Conservation (phyloP, 2,329 filamentous ascomycete species). For the Monosporascus sp. region DNA sequence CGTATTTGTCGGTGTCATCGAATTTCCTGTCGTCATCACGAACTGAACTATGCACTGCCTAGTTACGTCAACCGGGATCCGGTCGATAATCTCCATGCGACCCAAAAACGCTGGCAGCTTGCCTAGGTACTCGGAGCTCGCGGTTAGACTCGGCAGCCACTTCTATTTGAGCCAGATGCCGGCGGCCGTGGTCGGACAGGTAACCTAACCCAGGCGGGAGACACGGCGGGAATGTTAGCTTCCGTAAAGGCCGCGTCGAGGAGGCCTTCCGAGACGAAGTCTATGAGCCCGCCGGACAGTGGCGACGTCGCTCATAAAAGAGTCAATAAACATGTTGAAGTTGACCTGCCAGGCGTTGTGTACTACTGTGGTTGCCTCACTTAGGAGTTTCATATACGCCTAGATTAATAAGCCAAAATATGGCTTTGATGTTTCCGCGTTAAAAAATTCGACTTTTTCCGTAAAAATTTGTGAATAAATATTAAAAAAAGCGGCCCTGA, state of each 20-base stretch:
- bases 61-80: slow-evolving; percentile 13
- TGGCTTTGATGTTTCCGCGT: too few relatives aligned
- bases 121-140: slow-evolving; percentile 15
- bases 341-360: too few relatives aligned
- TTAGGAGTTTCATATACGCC: too few relatives aligned
- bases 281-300: too few relatives aligned
- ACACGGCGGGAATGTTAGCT: slow-evolving; percentile 7
- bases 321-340: too few relatives aligned
- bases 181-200: slow-evolving; percentile 9
- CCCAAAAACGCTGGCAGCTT: slow-evolving; percentile 16
- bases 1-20: neutral
- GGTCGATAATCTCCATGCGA: slow-evolving; percentile 8
- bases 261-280: slow-evolving; percentile 15
- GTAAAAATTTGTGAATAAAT: too few relatives aligned
- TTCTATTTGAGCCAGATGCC: slow-evolving; percentile 15
- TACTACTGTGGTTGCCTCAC: too few relatives aligned
- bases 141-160: slow-evolving; percentile 18
- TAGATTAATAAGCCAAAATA: too few relatives aligned
- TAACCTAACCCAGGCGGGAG: slow-evolving; percentile 16
- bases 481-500: too few relatives aligned
- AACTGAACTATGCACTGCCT: slow-evolving; percentile 12
- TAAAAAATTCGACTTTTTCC: too few relatives aligned
- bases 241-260: slow-evolving; percentile 12
- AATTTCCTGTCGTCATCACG: neutral
- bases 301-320: too few relatives aligned